These are phyloP conservation scores for Coemansia sp. DNA, from an alignment of 192 early-diverging fungal genomes.

Conservation along the genomic window DNA sequence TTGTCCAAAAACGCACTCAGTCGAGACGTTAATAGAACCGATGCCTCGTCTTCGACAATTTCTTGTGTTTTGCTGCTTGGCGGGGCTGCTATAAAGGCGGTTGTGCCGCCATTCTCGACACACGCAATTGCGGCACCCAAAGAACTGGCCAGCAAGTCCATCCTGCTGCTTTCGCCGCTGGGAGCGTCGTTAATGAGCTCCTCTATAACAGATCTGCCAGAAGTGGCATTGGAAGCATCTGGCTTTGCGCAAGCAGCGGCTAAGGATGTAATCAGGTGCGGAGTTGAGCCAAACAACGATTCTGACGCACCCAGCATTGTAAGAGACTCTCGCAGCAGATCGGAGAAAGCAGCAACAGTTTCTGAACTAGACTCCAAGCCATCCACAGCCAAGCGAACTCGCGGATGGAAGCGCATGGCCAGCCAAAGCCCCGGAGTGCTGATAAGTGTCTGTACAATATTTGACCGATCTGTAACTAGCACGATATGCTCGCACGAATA, in stretches of 20 bases:
- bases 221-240: neutral
- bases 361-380: conserved; percentile 12
- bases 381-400: conserved; percentile 9
- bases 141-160: conserved; percentile 10
- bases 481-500: conserved; percentile 27
- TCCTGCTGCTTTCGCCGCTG: neutral
- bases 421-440: conserved; percentile 1
- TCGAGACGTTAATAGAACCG: neutral
- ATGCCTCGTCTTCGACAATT: conserved; percentile 2
- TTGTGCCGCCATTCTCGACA: conserved; percentile 13
- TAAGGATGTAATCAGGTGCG: neutral
- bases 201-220: neutral
- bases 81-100: conserved; percentile 3
- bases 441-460: conserved; percentile 17
- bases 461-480: conserved; percentile 18
- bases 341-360: conserved; percentile 9
- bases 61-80: neutral
- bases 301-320: conserved; percentile 6
- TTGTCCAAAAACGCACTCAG: conserved; percentile 6
- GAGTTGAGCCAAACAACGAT: neutral
- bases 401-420: conserved; percentile 27
- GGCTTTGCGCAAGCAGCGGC: neutral
- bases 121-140: conserved; percentile 19
- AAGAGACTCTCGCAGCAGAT: conserved; percentile 27
- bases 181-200: neutral